Evolutionary conservation across 106 monocot genomes (phyloP).

Genomic region (Cymbidium sinense): DNA sequence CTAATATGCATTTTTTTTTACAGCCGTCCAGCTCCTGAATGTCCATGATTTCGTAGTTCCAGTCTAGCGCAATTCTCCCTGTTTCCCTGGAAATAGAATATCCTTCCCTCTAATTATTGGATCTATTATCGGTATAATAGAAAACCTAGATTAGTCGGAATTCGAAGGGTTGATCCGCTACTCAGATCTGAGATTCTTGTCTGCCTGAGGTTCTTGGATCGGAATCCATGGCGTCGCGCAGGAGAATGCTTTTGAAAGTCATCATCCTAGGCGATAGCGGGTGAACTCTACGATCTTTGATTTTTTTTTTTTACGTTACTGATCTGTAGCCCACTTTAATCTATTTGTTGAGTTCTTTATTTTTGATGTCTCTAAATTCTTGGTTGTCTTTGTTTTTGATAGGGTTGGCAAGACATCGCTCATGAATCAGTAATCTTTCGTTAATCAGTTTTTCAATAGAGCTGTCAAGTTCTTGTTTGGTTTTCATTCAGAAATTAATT

Average conservation of each 20-base stretch:
- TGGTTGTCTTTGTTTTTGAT: not conserved
- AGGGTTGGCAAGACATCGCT: constrained; percentile 91
- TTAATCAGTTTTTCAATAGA: not conserved
- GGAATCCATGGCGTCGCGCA: constrained; percentile 68
- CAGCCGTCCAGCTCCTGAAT: too few relatives aligned
- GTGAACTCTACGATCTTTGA: constrained; percentile 22
- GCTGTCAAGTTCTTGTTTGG: not conserved
- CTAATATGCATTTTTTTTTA: too few relatives aligned
- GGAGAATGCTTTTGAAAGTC: constrained; percentile 95
- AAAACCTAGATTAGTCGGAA: not conserved
- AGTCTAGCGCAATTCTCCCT: not conserved
- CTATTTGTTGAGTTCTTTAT: not conserved
- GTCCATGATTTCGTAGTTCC: not conserved
- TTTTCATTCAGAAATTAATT: constrained; percentile 1
- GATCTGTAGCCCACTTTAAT: not conserved
- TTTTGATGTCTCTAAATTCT: constrained; percentile 2
- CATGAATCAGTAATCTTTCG: constrained; percentile 65
- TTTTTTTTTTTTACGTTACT: not conserved
- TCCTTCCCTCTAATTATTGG: not conserved
- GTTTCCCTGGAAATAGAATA: not conserved
- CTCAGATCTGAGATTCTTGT: not conserved
- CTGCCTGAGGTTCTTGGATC: not conserved
- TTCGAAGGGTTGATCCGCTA: not conserved
- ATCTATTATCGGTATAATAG: not conserved
- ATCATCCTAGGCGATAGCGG: constrained; percentile 99